Percentiles rank a stretch among this genome's conserved stretches.
Conservation (phyloP, 352 stramenopile species). For the Phytopythium delawarense region DNA sequence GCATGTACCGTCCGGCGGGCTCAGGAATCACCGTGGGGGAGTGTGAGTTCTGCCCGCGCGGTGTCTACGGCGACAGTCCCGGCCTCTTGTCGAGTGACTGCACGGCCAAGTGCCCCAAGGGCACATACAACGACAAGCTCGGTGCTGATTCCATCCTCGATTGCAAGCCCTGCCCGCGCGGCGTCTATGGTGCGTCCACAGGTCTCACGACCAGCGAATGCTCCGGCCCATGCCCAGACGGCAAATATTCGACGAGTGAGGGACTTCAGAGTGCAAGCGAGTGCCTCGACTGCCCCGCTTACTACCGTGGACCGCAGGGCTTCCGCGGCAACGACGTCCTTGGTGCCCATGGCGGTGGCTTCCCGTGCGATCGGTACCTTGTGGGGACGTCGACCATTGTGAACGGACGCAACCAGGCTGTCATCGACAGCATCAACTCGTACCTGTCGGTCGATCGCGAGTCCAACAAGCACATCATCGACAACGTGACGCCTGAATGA, state of each 20-base stretch:
- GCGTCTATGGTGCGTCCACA: conserved; percentile 48
- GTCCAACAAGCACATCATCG: conserved; percentile 1
- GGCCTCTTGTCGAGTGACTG: conserved; percentile 59
- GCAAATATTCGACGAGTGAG: conserved; percentile 61
- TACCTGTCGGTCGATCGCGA: not conserved
- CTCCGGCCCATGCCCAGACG: conserved; percentile 54
- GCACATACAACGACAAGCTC: conserved; percentile 59
- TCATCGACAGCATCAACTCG: not conserved
- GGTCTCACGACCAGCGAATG: conserved; percentile 47
- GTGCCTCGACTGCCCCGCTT: conserved; percentile 48
- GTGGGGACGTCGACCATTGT: conserved; percentile 36
- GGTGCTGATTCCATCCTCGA: conserved; percentile 51
- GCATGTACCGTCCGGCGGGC: conserved; percentile 56
- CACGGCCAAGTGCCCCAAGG: conserved; percentile 40
- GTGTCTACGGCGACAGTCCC: conserved; percentile 66
- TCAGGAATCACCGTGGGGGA: conserved; percentile 44
- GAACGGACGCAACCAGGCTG: conserved; percentile 21
- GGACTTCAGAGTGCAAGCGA: conserved; percentile 51
- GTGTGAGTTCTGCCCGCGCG: conserved; percentile 66
- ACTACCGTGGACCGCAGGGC: conserved; percentile 58
- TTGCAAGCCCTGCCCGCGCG: conserved; percentile 61
- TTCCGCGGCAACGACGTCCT: conserved; percentile 50
- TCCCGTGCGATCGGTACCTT: conserved; percentile 53
- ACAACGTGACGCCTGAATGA: conserved; percentile 4
- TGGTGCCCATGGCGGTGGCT: conserved; percentile 35